Percentiles rank a stretch among this genome's conserved stretches.
Conservation (phyloP, 768 basidiomycete species). For the Pleurotus salmoneostramineus region DNA sequence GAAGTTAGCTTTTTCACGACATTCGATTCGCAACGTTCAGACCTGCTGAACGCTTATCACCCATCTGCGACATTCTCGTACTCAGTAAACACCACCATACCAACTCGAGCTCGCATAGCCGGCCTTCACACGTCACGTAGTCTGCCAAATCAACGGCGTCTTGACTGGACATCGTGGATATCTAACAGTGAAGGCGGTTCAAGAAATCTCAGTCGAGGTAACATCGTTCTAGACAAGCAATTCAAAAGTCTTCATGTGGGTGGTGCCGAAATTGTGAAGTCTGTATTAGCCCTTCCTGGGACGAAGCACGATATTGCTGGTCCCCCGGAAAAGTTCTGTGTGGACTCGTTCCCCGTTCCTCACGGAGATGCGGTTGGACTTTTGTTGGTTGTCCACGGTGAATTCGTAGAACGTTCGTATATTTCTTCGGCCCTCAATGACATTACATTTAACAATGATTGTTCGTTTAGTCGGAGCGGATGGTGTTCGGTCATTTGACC, state of each 20-base stretch:
- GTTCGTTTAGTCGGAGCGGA: conserved; percentile 34
- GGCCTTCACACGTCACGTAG: conserved; percentile 58
- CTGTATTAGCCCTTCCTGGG: conserved; percentile 61
- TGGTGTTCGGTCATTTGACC: conserved; percentile 89
- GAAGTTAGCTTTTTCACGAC: conserved; percentile 71
- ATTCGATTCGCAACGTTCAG: conserved; percentile 74
- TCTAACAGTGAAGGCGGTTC: conserved; percentile 52
- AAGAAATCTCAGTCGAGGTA: conserved; percentile 72
- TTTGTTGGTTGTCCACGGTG: conserved; percentile 78
- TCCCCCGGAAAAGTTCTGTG: conserved; percentile 76
- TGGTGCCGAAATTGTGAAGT: conserved; percentile 54
- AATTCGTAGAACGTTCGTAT: conserved; percentile 85
- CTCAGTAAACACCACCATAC: conserved; percentile 80
- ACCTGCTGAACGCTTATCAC: conserved; percentile 72
- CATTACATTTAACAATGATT: not conserved
- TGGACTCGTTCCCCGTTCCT: conserved; percentile 80
- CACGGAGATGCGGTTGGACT: conserved; percentile 61
- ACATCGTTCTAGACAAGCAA: conserved; percentile 56
- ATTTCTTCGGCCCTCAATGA: not conserved
- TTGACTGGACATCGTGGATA: conserved; percentile 78
- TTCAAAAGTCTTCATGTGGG: conserved; percentile 71
- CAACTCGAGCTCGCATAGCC: conserved; percentile 70
- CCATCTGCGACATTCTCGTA: conserved; percentile 89
- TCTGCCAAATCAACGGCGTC: conserved; percentile 79
- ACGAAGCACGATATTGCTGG: conserved; percentile 83